phyloP scores from a whole-genome alignment of 192 early-diverging fungal genomes.

The Mortierella hygrophila region DNA sequence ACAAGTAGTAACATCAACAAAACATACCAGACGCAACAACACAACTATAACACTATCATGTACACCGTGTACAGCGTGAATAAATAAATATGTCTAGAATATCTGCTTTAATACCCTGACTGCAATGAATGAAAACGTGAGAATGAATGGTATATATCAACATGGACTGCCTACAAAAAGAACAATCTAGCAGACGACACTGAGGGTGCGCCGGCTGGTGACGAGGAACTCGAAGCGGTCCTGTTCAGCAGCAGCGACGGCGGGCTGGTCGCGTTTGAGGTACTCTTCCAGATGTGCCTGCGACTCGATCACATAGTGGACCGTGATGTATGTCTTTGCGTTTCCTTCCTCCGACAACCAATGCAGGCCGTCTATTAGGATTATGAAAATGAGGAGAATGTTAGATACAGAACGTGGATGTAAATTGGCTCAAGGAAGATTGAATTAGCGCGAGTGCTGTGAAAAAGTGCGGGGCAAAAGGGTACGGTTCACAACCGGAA shows the following conservation, averaged over 20 bases:
- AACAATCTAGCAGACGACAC: slow-evolving; percentile 41
- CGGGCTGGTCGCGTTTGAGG: slow-evolving; percentile 33
- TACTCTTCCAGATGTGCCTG: slow-evolving; percentile 40
- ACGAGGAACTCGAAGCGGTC: slow-evolving; percentile 53
- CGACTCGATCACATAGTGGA: slow-evolving; percentile 52
- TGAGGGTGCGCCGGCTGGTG: slow-evolving; percentile 48
- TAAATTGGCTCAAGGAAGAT: not conserved
- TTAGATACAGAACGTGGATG: not conserved
- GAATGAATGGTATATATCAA: not conserved
- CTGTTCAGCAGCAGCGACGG: slow-evolving; percentile 44
- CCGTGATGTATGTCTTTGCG: slow-evolving; percentile 51
- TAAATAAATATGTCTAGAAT: not conserved
- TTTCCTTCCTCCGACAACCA: slow-evolving; percentile 55
- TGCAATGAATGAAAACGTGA: not conserved
- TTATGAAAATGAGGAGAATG: not conserved
- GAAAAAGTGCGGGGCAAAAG: slow-evolving; percentile 25
- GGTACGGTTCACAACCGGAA: not conserved
- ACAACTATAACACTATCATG: not conserved
- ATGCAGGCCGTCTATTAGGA: slow-evolving; percentile 42
- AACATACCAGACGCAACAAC: not conserved
- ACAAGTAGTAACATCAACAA: not conserved
- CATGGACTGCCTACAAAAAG: not conserved
- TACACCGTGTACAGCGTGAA: not conserved
- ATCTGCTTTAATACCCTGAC: no score
- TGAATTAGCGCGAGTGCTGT: not conserved